Conservation (phyloP, 345 rosid species). For the Citrus medica region DNA sequence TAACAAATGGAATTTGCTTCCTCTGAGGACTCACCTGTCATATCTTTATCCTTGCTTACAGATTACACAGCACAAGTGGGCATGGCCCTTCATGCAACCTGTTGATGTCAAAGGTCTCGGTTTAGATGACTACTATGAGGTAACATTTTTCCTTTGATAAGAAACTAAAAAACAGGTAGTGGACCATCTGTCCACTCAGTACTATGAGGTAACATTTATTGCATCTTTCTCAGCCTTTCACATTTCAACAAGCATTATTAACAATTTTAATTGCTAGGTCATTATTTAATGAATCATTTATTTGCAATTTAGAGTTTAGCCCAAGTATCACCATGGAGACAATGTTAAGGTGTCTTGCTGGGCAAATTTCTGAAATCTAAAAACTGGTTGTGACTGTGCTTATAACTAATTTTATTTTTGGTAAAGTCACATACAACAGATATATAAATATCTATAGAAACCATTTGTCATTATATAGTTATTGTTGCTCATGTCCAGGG, state of each 20-base stretch:
- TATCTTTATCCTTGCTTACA: conserved; percentile 23
- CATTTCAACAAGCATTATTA: not conserved
- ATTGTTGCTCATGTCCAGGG: not conserved
- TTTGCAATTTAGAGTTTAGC: not conserved
- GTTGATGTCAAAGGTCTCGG: conserved; percentile 89
- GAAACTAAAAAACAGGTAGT: too few relatives aligned
- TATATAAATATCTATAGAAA: too few relatives aligned
- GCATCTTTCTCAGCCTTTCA: not conserved
- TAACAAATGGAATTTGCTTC: not conserved
- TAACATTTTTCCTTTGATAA: conserved; percentile 11
- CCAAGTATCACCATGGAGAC: not conserved
- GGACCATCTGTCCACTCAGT: conserved; percentile 8
- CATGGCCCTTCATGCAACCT: conserved; percentile 88
- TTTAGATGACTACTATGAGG: conserved; percentile 83
- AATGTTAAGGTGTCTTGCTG: not conserved
- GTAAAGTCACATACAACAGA: not conserved
- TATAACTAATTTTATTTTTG: not conserved
- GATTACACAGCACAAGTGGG: conserved; percentile 88
- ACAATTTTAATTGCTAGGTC: not conserved
- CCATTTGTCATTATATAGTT: not conserved
- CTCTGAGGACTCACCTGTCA: not conserved
- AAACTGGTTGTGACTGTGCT: not conserved
- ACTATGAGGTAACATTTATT: conserved; percentile 51
- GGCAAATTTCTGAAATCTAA: not conserved
- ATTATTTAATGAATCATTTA: not conserved